Evolutionary conservation across 495 filamentous ascomycete genomes (phyloP).

Genomic region (Penicillium taxi): DNA sequence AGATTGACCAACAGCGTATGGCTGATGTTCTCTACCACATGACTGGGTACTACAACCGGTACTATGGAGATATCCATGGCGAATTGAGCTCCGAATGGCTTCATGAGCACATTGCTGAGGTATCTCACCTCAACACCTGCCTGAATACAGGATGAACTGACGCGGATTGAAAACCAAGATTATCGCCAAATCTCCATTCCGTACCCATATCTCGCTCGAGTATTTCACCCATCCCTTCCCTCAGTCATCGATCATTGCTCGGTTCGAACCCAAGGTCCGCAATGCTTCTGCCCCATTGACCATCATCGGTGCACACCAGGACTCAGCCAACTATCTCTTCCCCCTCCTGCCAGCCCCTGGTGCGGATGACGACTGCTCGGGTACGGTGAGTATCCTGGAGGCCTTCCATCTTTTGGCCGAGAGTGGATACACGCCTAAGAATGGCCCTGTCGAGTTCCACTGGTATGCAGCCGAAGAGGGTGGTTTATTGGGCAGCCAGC

Average conservation of each 20-base stretch:
- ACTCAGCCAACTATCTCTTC: slow-evolving; percentile 13
- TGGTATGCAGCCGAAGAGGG: slow-evolving; percentile 13
- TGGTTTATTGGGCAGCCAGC: slow-evolving; percentile 10
- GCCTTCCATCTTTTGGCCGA: slow-evolving; percentile 9
- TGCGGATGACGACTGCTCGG: slow-evolving; percentile 11
- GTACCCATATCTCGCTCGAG: slow-evolving; percentile 11
- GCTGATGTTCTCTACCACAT: slow-evolving; percentile 6
- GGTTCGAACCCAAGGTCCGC: slow-evolving; percentile 12
- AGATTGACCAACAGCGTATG: slow-evolving; percentile 4
- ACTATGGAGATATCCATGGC: slow-evolving; percentile 7
- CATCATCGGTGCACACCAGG: slow-evolving; percentile 9
- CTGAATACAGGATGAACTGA: background rate
- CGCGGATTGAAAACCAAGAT: slow-evolving; percentile 1
- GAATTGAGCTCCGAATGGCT: slow-evolving; percentile 9
- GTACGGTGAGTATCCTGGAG: slow-evolving; percentile 11
- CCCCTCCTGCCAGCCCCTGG: slow-evolving; percentile 10
- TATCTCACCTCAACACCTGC: background rate
- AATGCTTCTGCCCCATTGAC: slow-evolving; percentile 8
- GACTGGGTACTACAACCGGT: slow-evolving; percentile 11
- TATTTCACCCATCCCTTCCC: slow-evolving; percentile 11
- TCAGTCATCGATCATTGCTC: slow-evolving; percentile 11
- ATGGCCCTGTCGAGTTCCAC: slow-evolving; percentile 12
- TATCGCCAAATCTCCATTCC: slow-evolving; percentile 4
- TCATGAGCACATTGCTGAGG: slow-evolving; percentile 9
- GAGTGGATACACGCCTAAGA: slow-evolving; percentile 4